A percentile compares a stretch with the other conserved stretches of the same genome.
These are phyloP conservation scores for Acanthamoeba castellanii DNA, from an alignment of 208 protist genomes.

Conservation along the genomic window DNA sequence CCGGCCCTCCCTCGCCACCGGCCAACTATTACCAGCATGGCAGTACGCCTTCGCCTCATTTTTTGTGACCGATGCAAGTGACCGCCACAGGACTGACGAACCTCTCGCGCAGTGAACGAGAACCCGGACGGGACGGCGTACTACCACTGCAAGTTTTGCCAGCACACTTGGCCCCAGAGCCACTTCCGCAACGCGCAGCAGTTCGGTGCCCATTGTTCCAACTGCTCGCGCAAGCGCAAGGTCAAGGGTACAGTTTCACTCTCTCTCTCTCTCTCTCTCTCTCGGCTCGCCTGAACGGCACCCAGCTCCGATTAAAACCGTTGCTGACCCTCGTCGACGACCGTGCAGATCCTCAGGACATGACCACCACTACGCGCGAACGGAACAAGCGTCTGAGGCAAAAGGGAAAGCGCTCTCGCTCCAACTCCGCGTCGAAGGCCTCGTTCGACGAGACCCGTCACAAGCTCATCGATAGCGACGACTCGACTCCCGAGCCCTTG, in stretches of 20 bases:
- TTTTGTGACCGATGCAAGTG: background rate
- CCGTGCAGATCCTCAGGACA: constrained; percentile 45
- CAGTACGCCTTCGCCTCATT: background rate
- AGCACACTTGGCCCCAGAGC: constrained; percentile 79
- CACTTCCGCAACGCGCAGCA: constrained; percentile 84
- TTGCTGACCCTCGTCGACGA: too few relatives aligned
- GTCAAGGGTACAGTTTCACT: constrained; percentile 38
- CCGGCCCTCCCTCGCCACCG: constrained; percentile 1
- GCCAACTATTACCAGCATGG: background rate
- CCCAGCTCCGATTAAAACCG: background rate
- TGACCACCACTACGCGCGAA: constrained; percentile 49
- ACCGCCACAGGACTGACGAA: background rate
- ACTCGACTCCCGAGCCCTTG: background rate
- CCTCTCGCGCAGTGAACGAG: constrained; percentile 15
- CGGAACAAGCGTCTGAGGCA: constrained; percentile 10
- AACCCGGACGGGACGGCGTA: constrained; percentile 37
- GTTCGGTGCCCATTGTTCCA: constrained; percentile 85
- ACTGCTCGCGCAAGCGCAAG: constrained; percentile 85
- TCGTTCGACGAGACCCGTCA: constrained; percentile 15
- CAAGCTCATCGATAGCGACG: constrained; percentile 40
- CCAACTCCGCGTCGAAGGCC: constrained; percentile 29
- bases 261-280: background rate
- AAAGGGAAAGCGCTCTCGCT: constrained; percentile 4
- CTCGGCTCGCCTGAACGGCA: background rate
- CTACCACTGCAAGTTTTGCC: constrained; percentile 85